Evolutionary conservation across 1,284 basidiomycete genomes (phyloP).

Genomic region (Malassezia brasiliensis): DNA sequence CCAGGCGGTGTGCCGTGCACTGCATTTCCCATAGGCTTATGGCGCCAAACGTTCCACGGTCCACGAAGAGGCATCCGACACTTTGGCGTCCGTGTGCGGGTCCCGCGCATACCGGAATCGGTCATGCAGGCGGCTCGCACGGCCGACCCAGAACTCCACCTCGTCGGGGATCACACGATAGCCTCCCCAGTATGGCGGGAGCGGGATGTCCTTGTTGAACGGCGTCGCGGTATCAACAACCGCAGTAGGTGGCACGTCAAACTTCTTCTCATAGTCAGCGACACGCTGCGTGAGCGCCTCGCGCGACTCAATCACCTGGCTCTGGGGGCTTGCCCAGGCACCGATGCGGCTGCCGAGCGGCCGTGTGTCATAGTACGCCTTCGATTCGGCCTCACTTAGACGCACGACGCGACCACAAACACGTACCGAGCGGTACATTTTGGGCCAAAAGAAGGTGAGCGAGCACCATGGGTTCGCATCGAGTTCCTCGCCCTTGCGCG

Average conservation of each 20-base stretch:
- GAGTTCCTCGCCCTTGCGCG: conserved; percentile 78
- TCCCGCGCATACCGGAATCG: conserved; percentile 30
- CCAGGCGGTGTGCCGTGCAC: conserved; percentile 23
- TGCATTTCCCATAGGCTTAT: conserved; percentile 10
- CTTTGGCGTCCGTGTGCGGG: conserved; percentile 1
- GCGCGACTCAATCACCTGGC: conserved; percentile 64
- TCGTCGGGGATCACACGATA: conserved; percentile 84
- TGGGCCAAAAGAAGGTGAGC: conserved; percentile 83
- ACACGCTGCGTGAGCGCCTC: conserved; percentile 57
- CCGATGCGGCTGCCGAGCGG: conserved; percentile 77
- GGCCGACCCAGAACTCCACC: conserved; percentile 51
- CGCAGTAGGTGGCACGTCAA: conserved; percentile 53
- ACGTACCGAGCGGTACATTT: conserved; percentile 69
- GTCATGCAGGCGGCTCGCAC: conserved; percentile 42
- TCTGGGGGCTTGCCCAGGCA: conserved; percentile 87
- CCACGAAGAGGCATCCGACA: conserved; percentile 11
- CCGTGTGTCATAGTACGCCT: conserved; percentile 72
- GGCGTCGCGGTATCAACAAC: conserved; percentile 32
- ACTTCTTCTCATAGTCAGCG: conserved; percentile 57
- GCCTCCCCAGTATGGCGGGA: conserved; percentile 91
- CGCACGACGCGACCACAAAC: conserved; percentile 76
- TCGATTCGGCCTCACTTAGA: conserved; percentile 61
- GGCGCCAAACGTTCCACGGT: conserved; percentile 14
- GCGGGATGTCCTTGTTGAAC: conserved; percentile 53
- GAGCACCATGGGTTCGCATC: conserved; percentile 59